Percentiles rank a stretch among this genome's conserved stretches.
phyloP scores from a whole-genome alignment of 2,329 filamentous ascomycete genomes.

The Arthrobotrys sinensis region DNA sequence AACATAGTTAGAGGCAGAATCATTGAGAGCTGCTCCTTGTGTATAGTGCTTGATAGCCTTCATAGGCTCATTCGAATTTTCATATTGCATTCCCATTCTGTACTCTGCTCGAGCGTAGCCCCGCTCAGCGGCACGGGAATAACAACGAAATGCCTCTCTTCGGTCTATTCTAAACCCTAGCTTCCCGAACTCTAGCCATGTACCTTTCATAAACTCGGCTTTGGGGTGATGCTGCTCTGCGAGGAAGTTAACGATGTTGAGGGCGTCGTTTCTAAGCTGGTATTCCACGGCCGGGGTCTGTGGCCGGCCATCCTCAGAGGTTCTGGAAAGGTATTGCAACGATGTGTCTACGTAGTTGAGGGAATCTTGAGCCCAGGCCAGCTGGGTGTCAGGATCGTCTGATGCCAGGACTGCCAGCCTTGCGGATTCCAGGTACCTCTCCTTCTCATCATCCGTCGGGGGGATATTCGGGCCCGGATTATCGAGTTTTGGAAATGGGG shows the following conservation, averaged over 20 bases:
- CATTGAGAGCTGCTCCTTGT: constrained; percentile 81
- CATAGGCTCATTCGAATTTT: constrained; percentile 90
- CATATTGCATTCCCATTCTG: constrained; percentile 97
- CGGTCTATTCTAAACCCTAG: constrained; percentile 92
- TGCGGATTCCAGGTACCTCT: constrained; percentile 87
- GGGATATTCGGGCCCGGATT: constrained; percentile 88
- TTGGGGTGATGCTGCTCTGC: constrained; percentile 93
- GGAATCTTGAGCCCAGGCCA: constrained; percentile 95
- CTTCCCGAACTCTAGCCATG: constrained; percentile 98
- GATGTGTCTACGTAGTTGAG: constrained; percentile 89
- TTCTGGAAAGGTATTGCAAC: constrained; percentile 80
- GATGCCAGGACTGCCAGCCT: constrained; percentile 88
- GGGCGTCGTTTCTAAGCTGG: constrained; percentile 86
- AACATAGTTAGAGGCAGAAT: constrained; percentile 86
- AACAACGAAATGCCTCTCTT: constrained; percentile 91
- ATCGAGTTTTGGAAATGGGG: constrained; percentile 88
- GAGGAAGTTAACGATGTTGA: constrained; percentile 92
- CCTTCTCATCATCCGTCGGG: constrained; percentile 93
- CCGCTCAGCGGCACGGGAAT: constrained; percentile 86
- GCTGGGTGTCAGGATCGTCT: constrained; percentile 94
- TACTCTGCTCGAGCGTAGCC: constrained; percentile 93
- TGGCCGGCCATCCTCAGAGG: constrained; percentile 76
- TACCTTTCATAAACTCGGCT: constrained; percentile 92
- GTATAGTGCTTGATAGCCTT: constrained; percentile 95
- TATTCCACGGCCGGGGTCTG: constrained; percentile 89